Percentiles rank a stretch among this genome's conserved stretches.
phyloP scores from a whole-genome alignment of 306 rosid genomes.

The Cotoneaster glaucophyllus region DNA sequence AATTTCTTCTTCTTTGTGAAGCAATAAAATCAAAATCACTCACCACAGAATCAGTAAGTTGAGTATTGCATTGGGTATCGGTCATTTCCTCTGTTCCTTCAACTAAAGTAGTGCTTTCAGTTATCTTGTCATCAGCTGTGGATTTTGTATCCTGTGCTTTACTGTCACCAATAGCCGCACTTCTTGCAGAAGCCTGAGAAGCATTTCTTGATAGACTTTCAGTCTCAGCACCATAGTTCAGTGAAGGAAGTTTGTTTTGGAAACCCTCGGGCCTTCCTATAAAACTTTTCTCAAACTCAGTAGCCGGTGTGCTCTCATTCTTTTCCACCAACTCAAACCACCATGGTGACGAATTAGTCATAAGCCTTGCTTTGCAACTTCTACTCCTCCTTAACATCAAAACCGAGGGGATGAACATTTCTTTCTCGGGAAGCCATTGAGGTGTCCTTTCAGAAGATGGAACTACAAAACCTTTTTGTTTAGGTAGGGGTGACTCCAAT shows the following conservation, averaged over 20 bases:
- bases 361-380: constrained; percentile 69
- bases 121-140: constrained; percentile 26
- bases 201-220: constrained; percentile 29
- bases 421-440: constrained; percentile 33
- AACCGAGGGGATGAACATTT: constrained; percentile 24
- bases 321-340: constrained; percentile 55
- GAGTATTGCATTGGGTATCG: constrained; percentile 18
- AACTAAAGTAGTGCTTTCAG: constrained; percentile 15
- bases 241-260: constrained; percentile 39
- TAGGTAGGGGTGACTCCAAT: constrained; percentile 26
- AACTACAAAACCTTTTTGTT: constrained; percentile 30
- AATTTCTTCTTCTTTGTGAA: too few species aligned
- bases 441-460: constrained; percentile 40
- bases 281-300: constrained; percentile 48
- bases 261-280: constrained; percentile 56
- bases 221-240: constrained; percentile 29
- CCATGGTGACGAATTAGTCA: constrained; percentile 30
- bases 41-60: constrained; percentile 44
- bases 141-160: constrained; percentile 27
- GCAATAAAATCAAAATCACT: neutral
- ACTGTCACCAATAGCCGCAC: constrained; percentile 21
- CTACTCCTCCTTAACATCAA: constrained; percentile 53
- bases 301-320: constrained; percentile 50
- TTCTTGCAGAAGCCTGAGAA: constrained; percentile 32
- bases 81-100: constrained; percentile 30